Conservation (phyloP, 2,329 filamentous ascomycete genomes). For the Mycosphaerella arachidis region DNA sequence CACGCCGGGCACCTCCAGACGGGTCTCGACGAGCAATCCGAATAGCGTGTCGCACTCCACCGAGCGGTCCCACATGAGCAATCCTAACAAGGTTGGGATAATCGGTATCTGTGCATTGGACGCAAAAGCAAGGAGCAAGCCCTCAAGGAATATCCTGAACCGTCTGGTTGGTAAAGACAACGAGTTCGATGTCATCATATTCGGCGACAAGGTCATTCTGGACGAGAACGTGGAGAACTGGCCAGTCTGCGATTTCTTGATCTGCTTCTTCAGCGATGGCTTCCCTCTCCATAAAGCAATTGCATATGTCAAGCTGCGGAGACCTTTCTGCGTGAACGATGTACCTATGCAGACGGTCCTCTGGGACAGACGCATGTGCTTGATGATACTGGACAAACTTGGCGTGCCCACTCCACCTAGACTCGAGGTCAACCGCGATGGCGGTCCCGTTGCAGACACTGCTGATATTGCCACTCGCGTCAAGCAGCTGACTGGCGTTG, state of each 20-base stretch:
- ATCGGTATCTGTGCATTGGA: conserved; percentile 96
- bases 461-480: conserved; percentile 76
- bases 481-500: conserved; percentile 73
- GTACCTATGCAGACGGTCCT: conserved; percentile 94
- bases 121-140: conserved; percentile 93
- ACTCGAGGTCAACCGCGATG: conserved; percentile 87
- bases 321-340: conserved; percentile 97
- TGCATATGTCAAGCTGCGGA: conserved; percentile 85
- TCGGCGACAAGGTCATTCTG: conserved; percentile 97
- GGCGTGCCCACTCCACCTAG: conserved; percentile 83
- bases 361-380: conserved; percentile 89
- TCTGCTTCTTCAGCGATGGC: conserved; percentile 97
- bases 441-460: conserved; percentile 74
- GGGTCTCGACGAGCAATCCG: conserved; percentile 76
- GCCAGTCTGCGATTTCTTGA: conserved; percentile 93
- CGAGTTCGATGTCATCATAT: conserved; percentile 95
- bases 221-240: conserved; percentile 96
- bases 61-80: conserved; percentile 59
- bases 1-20: conserved; percentile 57
- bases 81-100: conserved; percentile 50
- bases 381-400: conserved; percentile 82
- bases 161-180: conserved; percentile 82
- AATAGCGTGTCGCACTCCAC: conserved; percentile 77
- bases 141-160: conserved; percentile 92
- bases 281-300: conserved; percentile 97